Conservation (phyloP, 352 stramenopile genomes). For the Saprolegnia diclina region DNA sequence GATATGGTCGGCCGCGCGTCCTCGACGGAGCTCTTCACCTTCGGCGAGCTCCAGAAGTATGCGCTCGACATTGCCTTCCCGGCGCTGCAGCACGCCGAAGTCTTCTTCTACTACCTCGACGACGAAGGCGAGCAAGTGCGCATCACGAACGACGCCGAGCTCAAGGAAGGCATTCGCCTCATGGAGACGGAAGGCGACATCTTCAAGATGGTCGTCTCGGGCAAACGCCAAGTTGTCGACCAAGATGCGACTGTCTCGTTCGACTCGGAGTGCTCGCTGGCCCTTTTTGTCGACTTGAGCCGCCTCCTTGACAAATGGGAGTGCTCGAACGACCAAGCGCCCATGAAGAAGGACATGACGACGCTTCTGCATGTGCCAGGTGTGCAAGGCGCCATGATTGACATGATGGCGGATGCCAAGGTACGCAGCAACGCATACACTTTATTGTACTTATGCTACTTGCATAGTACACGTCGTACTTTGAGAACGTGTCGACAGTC, state of each 20-base stretch:
- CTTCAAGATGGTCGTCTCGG: conserved; percentile 45
- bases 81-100: conserved; percentile 33
- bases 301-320: conserved; percentile 73
- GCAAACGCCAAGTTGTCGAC: conserved; percentile 31
- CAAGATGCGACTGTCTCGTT: conserved; percentile 22
- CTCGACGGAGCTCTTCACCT: conserved; percentile 38
- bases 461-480: conserved; percentile 47
- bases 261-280: conserved; percentile 43
- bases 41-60: conserved; percentile 61
- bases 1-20: conserved; percentile 38
- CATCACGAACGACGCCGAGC: conserved; percentile 75
- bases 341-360: conserved; percentile 64
- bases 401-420: conserved; percentile 66
- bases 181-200: conserved; percentile 65
- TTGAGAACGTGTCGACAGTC: conserved; percentile 55
- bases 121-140: conserved; percentile 78
- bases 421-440: background rate
- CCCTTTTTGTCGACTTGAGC: conserved; percentile 69
- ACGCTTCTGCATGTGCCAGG: conserved; percentile 67
- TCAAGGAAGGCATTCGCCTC: conserved; percentile 67
- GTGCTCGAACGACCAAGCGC: conserved; percentile 41
- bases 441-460: background rate
- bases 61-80: conserved; percentile 56
- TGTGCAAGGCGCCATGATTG: conserved; percentile 60
- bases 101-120: conserved; percentile 79